Base-by-base conservation (phyloP, 225 moss, liverwort and hornwort species). In the Takakia lepidozioides region DNA sequence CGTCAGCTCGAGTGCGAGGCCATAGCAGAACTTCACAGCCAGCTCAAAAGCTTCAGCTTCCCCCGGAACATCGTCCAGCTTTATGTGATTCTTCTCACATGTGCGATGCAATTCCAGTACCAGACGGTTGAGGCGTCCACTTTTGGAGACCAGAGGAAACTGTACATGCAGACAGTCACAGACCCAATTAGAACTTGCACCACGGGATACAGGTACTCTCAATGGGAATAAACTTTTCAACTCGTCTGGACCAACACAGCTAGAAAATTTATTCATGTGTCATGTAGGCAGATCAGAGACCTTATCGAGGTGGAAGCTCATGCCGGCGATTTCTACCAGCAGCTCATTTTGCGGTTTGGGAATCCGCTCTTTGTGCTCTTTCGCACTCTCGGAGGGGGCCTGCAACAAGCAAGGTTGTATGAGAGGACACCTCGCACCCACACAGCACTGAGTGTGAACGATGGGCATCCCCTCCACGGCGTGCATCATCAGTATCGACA, bases 291-390 rank as follows among this genome's bases (percentile, higher is more conserved):
- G 16, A 49, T 25, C 5, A 4, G 16, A 28, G 24, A 90, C 90
- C 86, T 88, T 86, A 50, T 91, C 86, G 10, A 91, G 81, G 76
- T 86, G 81, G 43, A 91, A 91, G 56, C 73, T 84, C 55, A 86
- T 78, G 6, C 73, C 70, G 41, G 81, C 75, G 16, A 86, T 83
- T 49, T 91, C 81, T 30, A 91, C 84, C 5, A 86, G 61, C 49
- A 91, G 66, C 60, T 91, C 86, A 54, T 83, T 91, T 25, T 56
- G 61, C n/a, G n/a, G n/a, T n/a, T n/a, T n/a, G n/a, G n/a, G n/a
- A n/a, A n/a, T n/a, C n/a, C n/a, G n/a, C n/a, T n/a, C n/a, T n/a
- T n/a, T n/a, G n/a, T n/a, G n/a, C n/a, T n/a, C n/a, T n/a, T n/a
- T n/a, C n/a, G n/a, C n/a, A n/a, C n/a, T n/a, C n/a, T n/a, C n/a